Conservation (phyloP, 2,329 filamentous ascomycete species). For the Calonectria ilicicola region DNA sequence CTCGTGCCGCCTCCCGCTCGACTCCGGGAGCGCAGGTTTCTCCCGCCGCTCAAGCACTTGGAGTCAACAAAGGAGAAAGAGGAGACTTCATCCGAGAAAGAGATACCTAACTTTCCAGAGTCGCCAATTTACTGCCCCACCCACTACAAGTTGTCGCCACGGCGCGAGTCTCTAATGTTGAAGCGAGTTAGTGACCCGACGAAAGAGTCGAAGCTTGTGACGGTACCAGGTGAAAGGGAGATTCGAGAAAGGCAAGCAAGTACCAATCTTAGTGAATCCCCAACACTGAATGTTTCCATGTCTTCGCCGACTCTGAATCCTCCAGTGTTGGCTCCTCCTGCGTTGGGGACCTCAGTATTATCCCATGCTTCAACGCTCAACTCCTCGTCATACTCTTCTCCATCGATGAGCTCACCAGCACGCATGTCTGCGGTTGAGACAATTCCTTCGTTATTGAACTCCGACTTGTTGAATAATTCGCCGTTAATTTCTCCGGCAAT, state of each 20-base stretch:
- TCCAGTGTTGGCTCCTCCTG: background rate
- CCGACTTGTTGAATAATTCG: background rate
- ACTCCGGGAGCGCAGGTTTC: constrained; percentile 59
- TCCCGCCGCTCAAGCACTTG: constrained; percentile 43
- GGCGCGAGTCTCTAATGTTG: background rate
- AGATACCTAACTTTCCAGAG: constrained; percentile 46
- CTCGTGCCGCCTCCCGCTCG: constrained; percentile 59
- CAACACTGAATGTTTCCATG: background rate
- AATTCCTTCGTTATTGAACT: background rate
- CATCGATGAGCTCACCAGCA: background rate
- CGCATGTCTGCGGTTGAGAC: background rate
- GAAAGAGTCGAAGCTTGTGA: background rate
- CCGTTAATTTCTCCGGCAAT: background rate
- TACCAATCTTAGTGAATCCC: background rate
- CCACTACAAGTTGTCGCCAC: background rate
- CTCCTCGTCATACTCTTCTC: background rate
- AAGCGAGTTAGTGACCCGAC: background rate
- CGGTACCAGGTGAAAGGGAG: background rate
- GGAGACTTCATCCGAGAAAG: background rate
- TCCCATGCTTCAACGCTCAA: background rate
- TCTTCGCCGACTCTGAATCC: background rate
- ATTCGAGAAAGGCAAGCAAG: background rate
- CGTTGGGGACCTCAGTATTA: background rate
- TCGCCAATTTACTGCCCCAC: constrained; percentile 54
- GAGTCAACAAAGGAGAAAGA: background rate